phyloP scores from a whole-genome alignment of 2,329 filamentous ascomycete genomes.

The Escovopsis sp. region DNA sequence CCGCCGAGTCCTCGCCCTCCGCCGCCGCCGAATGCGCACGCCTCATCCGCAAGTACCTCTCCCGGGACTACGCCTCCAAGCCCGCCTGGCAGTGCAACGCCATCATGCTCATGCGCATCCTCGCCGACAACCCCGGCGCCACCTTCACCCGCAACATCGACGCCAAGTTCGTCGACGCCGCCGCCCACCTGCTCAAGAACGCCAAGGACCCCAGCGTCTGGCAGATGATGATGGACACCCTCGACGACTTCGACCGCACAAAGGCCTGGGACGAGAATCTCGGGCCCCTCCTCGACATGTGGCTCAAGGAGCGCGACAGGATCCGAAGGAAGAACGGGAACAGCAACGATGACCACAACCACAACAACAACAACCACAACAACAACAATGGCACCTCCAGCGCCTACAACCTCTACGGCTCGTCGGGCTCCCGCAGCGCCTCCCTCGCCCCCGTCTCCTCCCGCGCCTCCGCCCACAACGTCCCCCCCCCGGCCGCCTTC shows the following conservation, averaged over 20 bases:
- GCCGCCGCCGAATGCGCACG: constrained; percentile 71
- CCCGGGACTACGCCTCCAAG: constrained; percentile 48
- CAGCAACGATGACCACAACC: too few species aligned
- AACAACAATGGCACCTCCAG: too few species aligned
- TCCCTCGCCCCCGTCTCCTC: constrained; percentile 4
- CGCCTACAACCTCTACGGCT: too few species aligned
- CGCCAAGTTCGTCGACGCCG: constrained; percentile 60
- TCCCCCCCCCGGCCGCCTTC: constrained; percentile 4
- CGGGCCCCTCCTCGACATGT: constrained; percentile 62
- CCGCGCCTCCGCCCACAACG: constrained; percentile 6
- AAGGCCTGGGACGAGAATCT: constrained; percentile 64
- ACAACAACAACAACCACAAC: too few species aligned
- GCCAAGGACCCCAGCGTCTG: constrained; percentile 61
- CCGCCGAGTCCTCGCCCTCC: constrained; percentile 77
- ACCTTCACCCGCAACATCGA: constrained; percentile 88
- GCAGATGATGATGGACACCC: constrained; percentile 74
- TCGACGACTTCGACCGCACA: constrained; percentile 60
- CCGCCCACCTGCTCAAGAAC: constrained; percentile 59
- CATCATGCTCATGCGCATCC: constrained; percentile 85
- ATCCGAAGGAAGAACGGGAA: constrained; percentile 35
- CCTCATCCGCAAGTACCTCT: constrained; percentile 68
- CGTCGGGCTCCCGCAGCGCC: too few species aligned
- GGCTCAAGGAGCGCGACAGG: constrained; percentile 71
- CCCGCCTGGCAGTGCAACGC: constrained; percentile 83
- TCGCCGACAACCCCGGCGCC: constrained; percentile 78